Conservation (phyloP, 305 asterid genomes). For the Salvia sclarea region DNA sequence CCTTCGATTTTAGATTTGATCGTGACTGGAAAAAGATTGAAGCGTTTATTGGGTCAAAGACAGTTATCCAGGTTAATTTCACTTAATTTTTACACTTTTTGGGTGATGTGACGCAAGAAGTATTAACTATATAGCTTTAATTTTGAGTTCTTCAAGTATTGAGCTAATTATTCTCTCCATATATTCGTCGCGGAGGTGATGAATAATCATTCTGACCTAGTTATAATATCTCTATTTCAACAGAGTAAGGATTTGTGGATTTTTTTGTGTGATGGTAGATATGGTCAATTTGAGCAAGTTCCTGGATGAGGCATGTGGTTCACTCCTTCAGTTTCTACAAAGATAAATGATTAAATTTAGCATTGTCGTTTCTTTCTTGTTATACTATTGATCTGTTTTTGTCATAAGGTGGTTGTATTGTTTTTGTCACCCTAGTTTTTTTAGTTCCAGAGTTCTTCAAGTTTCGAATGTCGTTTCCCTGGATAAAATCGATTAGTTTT, state of each 20-base stretch:
- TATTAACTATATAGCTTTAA: neutral
- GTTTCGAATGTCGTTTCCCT: neutral
- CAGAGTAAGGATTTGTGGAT: constrained; percentile 25
- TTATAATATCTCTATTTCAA: constrained; percentile 19
- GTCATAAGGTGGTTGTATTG: neutral
- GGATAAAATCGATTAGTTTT: neutral
- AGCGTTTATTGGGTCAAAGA: constrained; percentile 94
- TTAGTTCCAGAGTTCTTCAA: neutral
- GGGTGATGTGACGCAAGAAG: constrained; percentile 1
- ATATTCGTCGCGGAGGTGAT: constrained; percentile 4
- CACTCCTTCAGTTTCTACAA: constrained; percentile 6
- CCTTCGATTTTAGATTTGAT: constrained; percentile 62
- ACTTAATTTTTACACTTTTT: neutral
- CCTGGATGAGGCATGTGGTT: constrained; percentile 34
- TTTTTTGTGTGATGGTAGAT: constrained; percentile 29
- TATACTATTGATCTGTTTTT: neutral
- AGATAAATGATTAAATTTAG: neutral
- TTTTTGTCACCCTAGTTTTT: neutral
- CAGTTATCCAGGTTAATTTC: constrained; percentile 79
- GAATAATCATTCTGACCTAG: constrained; percentile 8
- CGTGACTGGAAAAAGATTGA: constrained; percentile 98
- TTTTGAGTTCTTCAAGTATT: neutral
- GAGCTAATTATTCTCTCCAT: constrained; percentile 20
- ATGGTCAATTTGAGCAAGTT: constrained; percentile 33
- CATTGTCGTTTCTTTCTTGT: neutral